Evolutionary conservation across 2,329 filamentous ascomycete genomes (phyloP), one percentile per base, ranked within the genome.

Genomic region (Pyrenochaeta sp.): DNA sequence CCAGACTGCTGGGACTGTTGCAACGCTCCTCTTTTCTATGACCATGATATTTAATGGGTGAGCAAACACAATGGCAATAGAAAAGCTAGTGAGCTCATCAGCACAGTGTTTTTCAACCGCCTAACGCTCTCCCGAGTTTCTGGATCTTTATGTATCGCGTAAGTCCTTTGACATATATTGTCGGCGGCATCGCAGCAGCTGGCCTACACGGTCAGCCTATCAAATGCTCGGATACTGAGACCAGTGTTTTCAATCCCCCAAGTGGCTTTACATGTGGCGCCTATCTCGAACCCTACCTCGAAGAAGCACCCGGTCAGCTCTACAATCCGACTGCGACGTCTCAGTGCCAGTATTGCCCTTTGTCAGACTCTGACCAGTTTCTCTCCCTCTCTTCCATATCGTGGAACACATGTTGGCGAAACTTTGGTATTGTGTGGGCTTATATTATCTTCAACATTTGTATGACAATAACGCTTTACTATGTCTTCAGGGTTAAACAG

Each of bases 151-250:
- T 17, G 15, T 35, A 35, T 17, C 15, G 15, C 5, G 32, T 35
- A 12, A 85, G 82, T 0, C 87, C 86, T 0, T 86, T 89, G 53
- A 88, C 85, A 0, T 90, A 90, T 71, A 83, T 80, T 79, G 61
- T 78, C 17, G 63, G 37, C 6, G 72, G 69, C 5, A 72, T 78
- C 36, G 66, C 72, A 1, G 58, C 67, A 2, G 67, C 32, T 14
- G 32, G 32, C 11, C 12, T 17, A 35, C 74, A 1, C 63, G 72
- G 58, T 67, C 86, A 1, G 71, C 75, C 2, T 67, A 63, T 0
- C 77, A 76, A 4, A 23, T 87, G 82, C 50, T 63, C 74, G 1
- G 14, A 49, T 63, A 66, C 54, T 2, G 79, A 87, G 39, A 74
- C 67, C n/a, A 63, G 60, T 37, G 33, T 65, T 18, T 77, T 80